phyloP scores from a whole-genome alignment of 2,329 filamentous ascomycete species.

The Colletotrichum lindemuthianum region DNA sequence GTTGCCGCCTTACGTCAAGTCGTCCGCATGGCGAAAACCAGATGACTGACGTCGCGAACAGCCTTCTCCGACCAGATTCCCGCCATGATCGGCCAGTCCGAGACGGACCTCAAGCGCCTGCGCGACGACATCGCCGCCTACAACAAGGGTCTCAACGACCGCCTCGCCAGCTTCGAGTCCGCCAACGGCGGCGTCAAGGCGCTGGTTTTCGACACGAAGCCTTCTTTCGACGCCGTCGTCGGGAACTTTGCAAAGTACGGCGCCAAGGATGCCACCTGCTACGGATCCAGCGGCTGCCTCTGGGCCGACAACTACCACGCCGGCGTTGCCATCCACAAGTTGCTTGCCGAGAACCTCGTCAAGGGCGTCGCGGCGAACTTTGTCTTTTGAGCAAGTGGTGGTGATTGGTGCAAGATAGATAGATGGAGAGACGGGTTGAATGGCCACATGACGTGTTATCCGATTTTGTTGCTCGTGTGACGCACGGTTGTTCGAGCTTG shows the following conservation, averaged over 20 bases:
- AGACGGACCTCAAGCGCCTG: slow-evolving; percentile 31
- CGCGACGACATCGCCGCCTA: slow-evolving; percentile 47
- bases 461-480: too few species aligned
- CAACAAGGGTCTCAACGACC: slow-evolving; percentile 46
- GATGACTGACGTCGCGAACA: background rate
- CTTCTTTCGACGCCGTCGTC: slow-evolving; percentile 54
- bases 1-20: slow-evolving; percentile 14
- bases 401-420: too few species aligned
- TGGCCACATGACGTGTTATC: too few species aligned
- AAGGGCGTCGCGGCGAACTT: slow-evolving; percentile 35
- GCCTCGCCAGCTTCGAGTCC: slow-evolving; percentile 45
- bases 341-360: slow-evolving; percentile 50
- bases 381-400: slow-evolving; percentile 9
- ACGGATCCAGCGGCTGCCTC: slow-evolving; percentile 55
- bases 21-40: too few species aligned
- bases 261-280: slow-evolving; percentile 45
- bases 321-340: slow-evolving; percentile 50
- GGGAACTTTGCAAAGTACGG: slow-evolving; percentile 41
- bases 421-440: too few species aligned
- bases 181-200: slow-evolving; percentile 46
- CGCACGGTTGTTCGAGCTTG: too few species aligned
- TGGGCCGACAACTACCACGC: slow-evolving; percentile 58
- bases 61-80: slow-evolving; percentile 50
- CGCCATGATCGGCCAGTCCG: slow-evolving; percentile 40
- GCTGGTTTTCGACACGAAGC: slow-evolving; percentile 51